Evolutionary conservation across 2,329 filamentous ascomycete genomes (phyloP).

Genomic region (Dactylellina leptospora): DNA sequence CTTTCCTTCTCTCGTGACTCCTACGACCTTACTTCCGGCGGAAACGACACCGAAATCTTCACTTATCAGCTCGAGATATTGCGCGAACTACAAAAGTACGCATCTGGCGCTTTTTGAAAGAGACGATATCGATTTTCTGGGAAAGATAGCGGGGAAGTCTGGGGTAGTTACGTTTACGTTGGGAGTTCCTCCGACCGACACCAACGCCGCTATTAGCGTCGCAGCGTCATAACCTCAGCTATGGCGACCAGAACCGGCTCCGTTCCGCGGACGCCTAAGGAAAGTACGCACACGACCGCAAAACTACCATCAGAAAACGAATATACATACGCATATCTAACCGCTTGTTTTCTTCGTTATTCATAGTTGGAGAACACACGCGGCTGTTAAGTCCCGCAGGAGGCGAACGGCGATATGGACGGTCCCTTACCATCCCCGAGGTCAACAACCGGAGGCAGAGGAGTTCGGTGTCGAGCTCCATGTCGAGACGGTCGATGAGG

Average conservation of each 20-base stretch:
- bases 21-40: too few relatives aligned
- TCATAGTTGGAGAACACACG: constrained; percentile 38
- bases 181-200: constrained; percentile 17
- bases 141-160: constrained; percentile 19
- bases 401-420: constrained; percentile 45
- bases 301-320: neutral
- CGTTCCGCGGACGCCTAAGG: constrained; percentile 40
- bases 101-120: neutral
- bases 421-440: constrained; percentile 48
- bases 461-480: constrained; percentile 46
- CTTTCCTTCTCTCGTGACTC: neutral
- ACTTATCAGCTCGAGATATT: too few relatives aligned
- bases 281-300: constrained; percentile 31
- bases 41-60: too few relatives aligned
- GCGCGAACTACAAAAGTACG: neutral
- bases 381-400: constrained; percentile 44
- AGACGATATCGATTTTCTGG: constrained; percentile 3
- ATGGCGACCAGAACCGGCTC: constrained; percentile 46
- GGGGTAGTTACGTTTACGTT: constrained; percentile 14
- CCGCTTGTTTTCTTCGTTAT: neutral
- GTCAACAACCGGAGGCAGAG: constrained; percentile 38
- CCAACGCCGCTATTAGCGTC: constrained; percentile 1
- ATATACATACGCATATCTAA: too few relatives aligned
- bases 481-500: constrained; percentile 49
- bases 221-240: constrained; percentile 9